These are phyloP conservation scores for Musa troglodytarum DNA, from an alignment of 176 grass and related monocot genomes.

Conservation along the genomic window DNA sequence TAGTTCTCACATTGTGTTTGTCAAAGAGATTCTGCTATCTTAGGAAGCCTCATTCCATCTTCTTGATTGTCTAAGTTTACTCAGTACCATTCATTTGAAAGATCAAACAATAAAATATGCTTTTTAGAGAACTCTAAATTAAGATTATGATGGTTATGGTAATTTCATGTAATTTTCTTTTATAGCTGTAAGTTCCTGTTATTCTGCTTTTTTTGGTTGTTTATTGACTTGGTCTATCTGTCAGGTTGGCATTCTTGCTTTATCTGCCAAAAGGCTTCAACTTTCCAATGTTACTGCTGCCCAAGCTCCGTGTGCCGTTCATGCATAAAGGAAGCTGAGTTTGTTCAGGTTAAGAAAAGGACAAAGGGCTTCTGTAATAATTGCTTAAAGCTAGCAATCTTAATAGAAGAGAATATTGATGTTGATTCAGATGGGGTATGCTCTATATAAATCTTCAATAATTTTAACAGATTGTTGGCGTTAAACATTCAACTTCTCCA, in stretches of 20 bases:
- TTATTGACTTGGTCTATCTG: background rate
- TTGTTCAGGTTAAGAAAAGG: conserved; percentile 39
- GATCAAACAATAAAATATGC: background rate
- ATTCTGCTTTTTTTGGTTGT: background rate
- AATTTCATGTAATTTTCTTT: background rate
- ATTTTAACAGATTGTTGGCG: background rate
- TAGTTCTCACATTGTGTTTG: too few relatives aligned
- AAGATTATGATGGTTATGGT: background rate
- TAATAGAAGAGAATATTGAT: conserved; percentile 29
- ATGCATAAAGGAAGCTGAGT: conserved; percentile 57
- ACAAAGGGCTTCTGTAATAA: conserved; percentile 65
- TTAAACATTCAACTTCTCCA: background rate
- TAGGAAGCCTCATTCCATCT: too few relatives aligned
- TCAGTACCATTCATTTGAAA: too few relatives aligned
- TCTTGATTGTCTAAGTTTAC: too few relatives aligned
- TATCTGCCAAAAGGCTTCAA: conserved; percentile 39
- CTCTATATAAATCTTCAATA: background rate
- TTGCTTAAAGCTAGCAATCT: conserved; percentile 35
- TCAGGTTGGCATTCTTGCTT: conserved; percentile 72
- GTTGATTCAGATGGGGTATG: conserved; percentile 25
- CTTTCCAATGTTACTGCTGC: conserved; percentile 65
- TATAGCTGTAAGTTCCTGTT: background rate
- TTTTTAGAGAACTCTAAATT: background rate
- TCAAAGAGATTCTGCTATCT: too few relatives aligned
- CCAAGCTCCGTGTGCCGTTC: conserved; percentile 48